phyloP scores from a whole-genome alignment of 1,284 basidiomycete species.

The Rhodotorula glutinis region DNA sequence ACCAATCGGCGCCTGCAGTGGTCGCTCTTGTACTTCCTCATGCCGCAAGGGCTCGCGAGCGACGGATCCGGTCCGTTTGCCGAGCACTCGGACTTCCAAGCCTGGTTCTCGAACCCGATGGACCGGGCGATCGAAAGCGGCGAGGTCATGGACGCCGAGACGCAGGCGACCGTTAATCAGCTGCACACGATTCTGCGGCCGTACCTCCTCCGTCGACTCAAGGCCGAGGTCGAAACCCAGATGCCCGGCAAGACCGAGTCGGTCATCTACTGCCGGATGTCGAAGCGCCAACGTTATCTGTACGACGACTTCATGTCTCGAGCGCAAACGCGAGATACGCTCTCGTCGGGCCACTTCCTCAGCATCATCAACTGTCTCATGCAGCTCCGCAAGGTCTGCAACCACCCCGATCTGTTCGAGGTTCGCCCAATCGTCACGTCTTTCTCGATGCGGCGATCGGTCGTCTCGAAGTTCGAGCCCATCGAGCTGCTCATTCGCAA shows the following conservation, averaged over 20 bases:
- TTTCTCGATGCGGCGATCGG: slow-evolving; percentile 79
- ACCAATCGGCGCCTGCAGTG: slow-evolving; percentile 52
- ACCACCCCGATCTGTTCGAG: slow-evolving; percentile 82
- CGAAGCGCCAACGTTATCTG: slow-evolving; percentile 90
- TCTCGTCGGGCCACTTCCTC: slow-evolving; percentile 76
- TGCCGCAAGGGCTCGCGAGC: slow-evolving; percentile 65
- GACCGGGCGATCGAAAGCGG: slow-evolving; percentile 92
- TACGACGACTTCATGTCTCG: slow-evolving; percentile 99
- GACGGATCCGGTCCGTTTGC: slow-evolving; percentile 69
- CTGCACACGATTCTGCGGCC: slow-evolving; percentile 90
- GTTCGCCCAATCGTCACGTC: slow-evolving; percentile 89
- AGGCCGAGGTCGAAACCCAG: slow-evolving; percentile 93
- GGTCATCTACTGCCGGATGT: slow-evolving; percentile 83
- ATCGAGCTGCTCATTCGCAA: slow-evolving; percentile 80
- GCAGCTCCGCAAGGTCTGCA: slow-evolving; percentile 74
- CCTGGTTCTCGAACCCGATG: slow-evolving; percentile 86
- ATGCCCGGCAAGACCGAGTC: slow-evolving; percentile 94
- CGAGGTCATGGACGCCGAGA: slow-evolving; percentile 74
- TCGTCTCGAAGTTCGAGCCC: slow-evolving; percentile 79
- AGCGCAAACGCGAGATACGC: slow-evolving; percentile 77
- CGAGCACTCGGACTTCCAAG: slow-evolving; percentile 87
- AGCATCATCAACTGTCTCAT: slow-evolving; percentile 92
- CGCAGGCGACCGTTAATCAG: slow-evolving; percentile 78
- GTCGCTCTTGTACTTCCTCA: slow-evolving; percentile 91
- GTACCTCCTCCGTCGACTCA: slow-evolving; percentile 88